Evolutionary conservation across 2,329 filamentous ascomycete genomes (phyloP), one percentile per base, ranked within the genome.

Genomic region (Lachnellula cervina): DNA sequence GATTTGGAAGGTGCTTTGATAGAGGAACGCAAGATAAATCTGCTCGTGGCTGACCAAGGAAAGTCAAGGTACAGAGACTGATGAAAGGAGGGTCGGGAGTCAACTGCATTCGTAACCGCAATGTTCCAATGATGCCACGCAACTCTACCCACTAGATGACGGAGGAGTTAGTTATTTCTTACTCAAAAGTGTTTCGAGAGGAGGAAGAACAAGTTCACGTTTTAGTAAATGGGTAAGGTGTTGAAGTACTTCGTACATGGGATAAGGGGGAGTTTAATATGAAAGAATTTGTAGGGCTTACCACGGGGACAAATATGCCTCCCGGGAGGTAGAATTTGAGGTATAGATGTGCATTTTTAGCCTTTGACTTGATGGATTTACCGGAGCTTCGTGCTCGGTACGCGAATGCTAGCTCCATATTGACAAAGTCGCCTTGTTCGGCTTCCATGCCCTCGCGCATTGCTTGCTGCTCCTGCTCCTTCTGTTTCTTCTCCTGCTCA

Each of bases 1-100:
- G 77, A 64, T 90, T 89, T 34, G 88, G 76, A 0, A 81, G 84
- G 54, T 82, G 82, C 67, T 84, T 86, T 47, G 83, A 85, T 9
- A 91, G 71, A 1, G 87, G 88, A 2, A 87, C 78, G 62, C 87
- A 90, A 9, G 84, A 85, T 5, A 90, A 72, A 56, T 85, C 81
- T 11, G 88, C 86, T 64, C 86, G 86, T 0, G 88, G 88, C 66
- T 90, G 87, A 2, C 88, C 88, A 11, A 90, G 79, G 59, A 90
- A 87, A 0, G 87, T 88, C 56, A 90, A 66, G 0, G 87, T 90
- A 65, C 84, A 88, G 4, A 90, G 75, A n/a, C 82, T 81, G 70
- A 90, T 85, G 72, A 91, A 90, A 0, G 88, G 88, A 0, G 88
- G 87, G 63, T 91, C 87, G 0, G 88, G 87, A 1, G 84, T 87